These are phyloP conservation scores for Epichloe gansuensis DNA, from an alignment of 2,329 filamentous ascomycete species.

Conservation along the genomic window DNA sequence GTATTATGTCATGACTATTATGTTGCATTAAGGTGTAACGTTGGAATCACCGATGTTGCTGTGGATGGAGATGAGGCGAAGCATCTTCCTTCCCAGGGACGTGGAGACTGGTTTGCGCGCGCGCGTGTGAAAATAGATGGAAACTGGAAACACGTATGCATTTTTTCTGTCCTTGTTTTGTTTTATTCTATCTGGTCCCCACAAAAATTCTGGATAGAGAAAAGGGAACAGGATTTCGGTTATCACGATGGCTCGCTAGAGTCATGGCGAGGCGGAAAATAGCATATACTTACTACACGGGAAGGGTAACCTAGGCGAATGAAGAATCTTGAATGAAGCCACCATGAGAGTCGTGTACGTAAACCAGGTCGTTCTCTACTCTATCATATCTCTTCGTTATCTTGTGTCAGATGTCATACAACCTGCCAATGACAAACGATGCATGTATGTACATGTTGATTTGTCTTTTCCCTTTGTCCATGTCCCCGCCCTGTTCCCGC, in stretches of 20 bases:
- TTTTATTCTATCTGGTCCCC: background rate
- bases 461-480: too few relatives aligned
- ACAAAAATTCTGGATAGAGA: slow-evolving; percentile 4
- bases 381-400: too few relatives aligned
- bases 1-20: slow-evolving; percentile 10
- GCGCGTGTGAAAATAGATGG: slow-evolving; percentile 4
- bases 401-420: too few relatives aligned
- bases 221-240: background rate
- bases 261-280: background rate
- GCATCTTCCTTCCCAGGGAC: too few relatives aligned
- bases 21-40: slow-evolving; percentile 6
- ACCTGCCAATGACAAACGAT: too few relatives aligned
- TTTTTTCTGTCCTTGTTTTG: background rate
- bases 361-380: too few relatives aligned
- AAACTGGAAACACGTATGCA: background rate
- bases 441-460: too few relatives aligned
- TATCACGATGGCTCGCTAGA: background rate
- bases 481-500: too few relatives aligned
- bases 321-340: background rate
- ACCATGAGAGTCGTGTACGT: too few relatives aligned
- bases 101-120: too few relatives aligned
- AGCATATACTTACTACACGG: background rate
- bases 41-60: slow-evolving; percentile 2
- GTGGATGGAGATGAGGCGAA: too few relatives aligned
- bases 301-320: background rate